A percentile compares a stretch with the other conserved stretches of the same genome.
phyloP scores from a whole-genome alignment of 257 asterid genomes.

The Nicotiana tabacum region DNA sequence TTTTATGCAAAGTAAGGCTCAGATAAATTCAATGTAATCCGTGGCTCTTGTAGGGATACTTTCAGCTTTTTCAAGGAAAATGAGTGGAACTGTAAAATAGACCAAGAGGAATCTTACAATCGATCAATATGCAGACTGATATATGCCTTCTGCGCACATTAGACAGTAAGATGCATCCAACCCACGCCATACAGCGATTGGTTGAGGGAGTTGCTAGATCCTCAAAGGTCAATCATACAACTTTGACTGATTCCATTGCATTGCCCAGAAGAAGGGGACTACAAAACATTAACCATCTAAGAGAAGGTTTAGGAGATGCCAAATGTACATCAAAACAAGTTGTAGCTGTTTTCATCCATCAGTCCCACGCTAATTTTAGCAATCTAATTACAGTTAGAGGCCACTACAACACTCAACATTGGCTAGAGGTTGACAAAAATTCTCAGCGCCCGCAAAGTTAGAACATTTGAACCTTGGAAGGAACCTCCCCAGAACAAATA shows the following conservation, averaged over 20 bases:
- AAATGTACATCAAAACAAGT: not conserved
- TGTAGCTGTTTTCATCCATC: not conserved
- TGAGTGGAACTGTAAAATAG: too few species aligned
- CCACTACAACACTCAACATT: not conserved
- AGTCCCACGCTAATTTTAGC: not conserved
- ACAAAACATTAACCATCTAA: not conserved
- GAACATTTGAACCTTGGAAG: not conserved
- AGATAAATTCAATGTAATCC: too few species aligned
- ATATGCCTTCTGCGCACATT: too few species aligned
- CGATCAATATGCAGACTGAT: too few species aligned
- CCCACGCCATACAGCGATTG: not conserved
- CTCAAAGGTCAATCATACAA: not conserved
- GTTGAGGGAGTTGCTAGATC: too few species aligned
- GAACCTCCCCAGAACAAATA: not conserved
- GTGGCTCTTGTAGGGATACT: too few species aligned
- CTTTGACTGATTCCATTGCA: not conserved
- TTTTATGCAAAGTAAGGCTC: too few species aligned
- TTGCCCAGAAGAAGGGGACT: not conserved
- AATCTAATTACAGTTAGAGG: constrained; percentile 6
- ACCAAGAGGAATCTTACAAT: too few species aligned
- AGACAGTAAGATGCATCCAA: not conserved
- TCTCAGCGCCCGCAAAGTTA: not conserved
- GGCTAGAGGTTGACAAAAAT: constrained; percentile 2
- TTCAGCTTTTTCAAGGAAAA: too few species aligned
- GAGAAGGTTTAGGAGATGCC: not conserved